These are phyloP conservation scores for Naganishia antarctica DNA, from an alignment of 768 basidiomycete species.

Conservation along the genomic window DNA sequence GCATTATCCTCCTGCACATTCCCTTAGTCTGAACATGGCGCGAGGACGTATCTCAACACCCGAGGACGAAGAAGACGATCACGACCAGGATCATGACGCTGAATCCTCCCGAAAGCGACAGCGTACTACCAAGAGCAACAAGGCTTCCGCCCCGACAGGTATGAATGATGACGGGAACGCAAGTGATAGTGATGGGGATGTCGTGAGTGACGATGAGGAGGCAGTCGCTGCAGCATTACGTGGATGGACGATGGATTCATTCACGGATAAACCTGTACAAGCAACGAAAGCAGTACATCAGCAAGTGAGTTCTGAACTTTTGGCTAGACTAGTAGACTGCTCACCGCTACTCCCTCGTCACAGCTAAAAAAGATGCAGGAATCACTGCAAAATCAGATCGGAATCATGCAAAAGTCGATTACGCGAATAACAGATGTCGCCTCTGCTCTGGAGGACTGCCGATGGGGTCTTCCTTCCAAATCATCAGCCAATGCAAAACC, in stretches of 20 bases:
- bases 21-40: constrained; percentile 5
- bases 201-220: constrained; percentile 7
- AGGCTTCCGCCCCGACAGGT: neutral
- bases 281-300: neutral
- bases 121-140: constrained; percentile 1
- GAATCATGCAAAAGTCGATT: neutral
- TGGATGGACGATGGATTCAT: constrained; percentile 10
- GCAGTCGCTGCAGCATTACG: constrained; percentile 2
- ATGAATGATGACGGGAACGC: constrained; percentile 11
- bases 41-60: constrained; percentile 8
- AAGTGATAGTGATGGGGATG: constrained; percentile 12
- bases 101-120: constrained; percentile 8
- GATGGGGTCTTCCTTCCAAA: neutral
- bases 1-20: too few species aligned
- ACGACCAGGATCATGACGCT: neutral
- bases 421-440: constrained; percentile 18
- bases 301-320: constrained; percentile 1
- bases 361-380: constrained; percentile 14
- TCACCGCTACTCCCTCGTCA: neutral
- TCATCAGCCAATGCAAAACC: neutral
- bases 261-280: constrained; percentile 12
- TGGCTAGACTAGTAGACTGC: neutral
- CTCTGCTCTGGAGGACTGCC: constrained; percentile 9
- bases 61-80: constrained; percentile 13
- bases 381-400: neutral